These are phyloP conservation scores for Corylus americana DNA, from an alignment of 306 rosid species.

Conservation along the genomic window DNA sequence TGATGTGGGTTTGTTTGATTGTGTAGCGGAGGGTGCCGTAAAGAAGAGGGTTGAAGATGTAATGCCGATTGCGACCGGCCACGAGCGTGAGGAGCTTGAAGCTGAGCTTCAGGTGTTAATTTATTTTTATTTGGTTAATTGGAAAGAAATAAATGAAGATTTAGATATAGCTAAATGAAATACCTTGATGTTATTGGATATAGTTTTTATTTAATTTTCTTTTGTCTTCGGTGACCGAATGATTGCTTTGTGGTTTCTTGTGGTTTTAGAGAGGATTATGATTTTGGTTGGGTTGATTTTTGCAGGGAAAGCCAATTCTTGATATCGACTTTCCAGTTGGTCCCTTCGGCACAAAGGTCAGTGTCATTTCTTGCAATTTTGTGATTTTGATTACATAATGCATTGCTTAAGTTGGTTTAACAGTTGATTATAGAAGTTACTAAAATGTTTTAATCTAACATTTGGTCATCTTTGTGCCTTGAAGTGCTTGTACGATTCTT, in stretches of 20 bases:
- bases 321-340: constrained; percentile 67
- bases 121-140: not conserved
- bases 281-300: not conserved
- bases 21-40: constrained; percentile 32
- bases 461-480: not conserved
- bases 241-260: not conserved
- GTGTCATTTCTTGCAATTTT: constrained; percentile 16
- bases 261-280: not conserved
- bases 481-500: not conserved
- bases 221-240: not conserved
- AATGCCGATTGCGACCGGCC: constrained; percentile 92
- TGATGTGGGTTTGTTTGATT: constrained; percentile 5
- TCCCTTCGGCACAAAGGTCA: constrained; percentile 89
- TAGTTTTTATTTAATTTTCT: not conserved
- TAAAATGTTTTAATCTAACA: not conserved
- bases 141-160: not conserved
- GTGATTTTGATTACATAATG: constrained; percentile 5
- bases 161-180: not conserved
- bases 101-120: constrained; percentile 67
- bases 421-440: not conserved
- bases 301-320: constrained; percentile 60
- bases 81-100: constrained; percentile 90
- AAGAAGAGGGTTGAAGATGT: constrained; percentile 81
- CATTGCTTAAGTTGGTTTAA: not conserved
- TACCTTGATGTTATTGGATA: not conserved